These are phyloP conservation scores for Ilyonectria robusta DNA, from an alignment of 2,329 filamentous ascomycete species.

Conservation along the genomic window DNA sequence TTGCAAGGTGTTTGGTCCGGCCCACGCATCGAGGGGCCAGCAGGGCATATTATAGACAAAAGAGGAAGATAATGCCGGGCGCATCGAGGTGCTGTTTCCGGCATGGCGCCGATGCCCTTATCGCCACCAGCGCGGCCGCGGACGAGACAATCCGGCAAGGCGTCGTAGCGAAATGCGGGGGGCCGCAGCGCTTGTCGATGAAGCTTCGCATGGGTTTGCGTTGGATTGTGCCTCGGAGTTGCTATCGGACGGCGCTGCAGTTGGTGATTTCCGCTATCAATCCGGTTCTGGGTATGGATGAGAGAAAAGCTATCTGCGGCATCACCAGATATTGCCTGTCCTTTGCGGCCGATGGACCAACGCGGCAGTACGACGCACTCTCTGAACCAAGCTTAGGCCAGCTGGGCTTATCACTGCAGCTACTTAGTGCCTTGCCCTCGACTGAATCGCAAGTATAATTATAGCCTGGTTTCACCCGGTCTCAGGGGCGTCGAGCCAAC, in stretches of 20 bases:
- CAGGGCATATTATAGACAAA: constrained; percentile 40
- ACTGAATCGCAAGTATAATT: not conserved
- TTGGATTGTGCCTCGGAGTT: not conserved
- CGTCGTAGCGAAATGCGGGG: not conserved
- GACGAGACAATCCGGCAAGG: not conserved
- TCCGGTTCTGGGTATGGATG: not conserved
- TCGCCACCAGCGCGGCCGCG: constrained; percentile 14
- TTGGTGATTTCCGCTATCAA: not conserved
- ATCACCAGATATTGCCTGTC: not conserved
- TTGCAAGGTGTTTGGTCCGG: not conserved
- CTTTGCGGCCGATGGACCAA: not conserved
- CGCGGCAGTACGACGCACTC: not conserved
- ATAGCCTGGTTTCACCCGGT: not conserved
- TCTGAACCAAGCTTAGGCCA: constrained; percentile 13
- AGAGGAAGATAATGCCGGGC: constrained; percentile 46
- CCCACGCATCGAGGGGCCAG: not conserved
- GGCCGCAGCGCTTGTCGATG: constrained; percentile 12
- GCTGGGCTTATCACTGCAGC: constrained; percentile 9
- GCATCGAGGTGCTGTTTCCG: constrained; percentile 34
- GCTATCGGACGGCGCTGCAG: not conserved
- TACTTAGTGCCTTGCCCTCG: not conserved
- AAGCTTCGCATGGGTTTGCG: not conserved
- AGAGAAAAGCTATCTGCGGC: not conserved
- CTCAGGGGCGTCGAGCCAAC: not conserved
- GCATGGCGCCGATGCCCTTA: constrained; percentile 27